phyloP scores from a whole-genome alignment of 2,329 filamentous ascomycete genomes.

The Phyllosticta paracitricarpa region DNA sequence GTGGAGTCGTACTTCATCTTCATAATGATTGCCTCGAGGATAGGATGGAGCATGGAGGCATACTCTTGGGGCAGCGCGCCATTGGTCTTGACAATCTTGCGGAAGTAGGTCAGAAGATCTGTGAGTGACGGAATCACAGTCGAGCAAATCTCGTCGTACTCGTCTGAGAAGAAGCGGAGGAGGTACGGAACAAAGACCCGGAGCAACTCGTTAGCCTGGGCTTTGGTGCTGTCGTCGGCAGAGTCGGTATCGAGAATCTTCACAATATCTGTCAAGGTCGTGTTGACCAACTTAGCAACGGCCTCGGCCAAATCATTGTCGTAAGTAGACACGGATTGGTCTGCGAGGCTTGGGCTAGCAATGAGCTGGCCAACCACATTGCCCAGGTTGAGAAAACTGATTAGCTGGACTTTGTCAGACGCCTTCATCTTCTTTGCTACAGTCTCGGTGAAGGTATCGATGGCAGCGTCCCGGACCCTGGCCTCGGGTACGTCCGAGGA shows the following conservation, averaged over 20 bases:
- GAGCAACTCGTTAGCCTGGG: conserved; percentile 70
- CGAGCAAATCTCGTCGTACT: conserved; percentile 96
- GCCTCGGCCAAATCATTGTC: conserved; percentile 93
- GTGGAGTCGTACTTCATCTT: conserved; percentile 99
- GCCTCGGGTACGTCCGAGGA: conserved; percentile 51
- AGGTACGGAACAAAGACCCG: conserved; percentile 78
- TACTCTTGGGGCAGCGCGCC: conserved; percentile 62
- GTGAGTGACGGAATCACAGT: conserved; percentile 89
- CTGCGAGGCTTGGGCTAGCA: conserved; percentile 67
- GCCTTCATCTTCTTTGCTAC: conserved; percentile 97
- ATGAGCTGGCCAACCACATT: conserved; percentile 81
- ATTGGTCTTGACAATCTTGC: conserved; percentile 59
- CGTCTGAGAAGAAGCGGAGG: conserved; percentile 90
- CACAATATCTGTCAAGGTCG: conserved; percentile 75
- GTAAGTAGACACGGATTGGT: conserved; percentile 74
- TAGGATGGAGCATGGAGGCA: conserved; percentile 71
- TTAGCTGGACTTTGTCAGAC: conserved; percentile 86
- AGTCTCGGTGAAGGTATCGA: conserved; percentile 92
- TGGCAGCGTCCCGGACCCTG: conserved; percentile 78
- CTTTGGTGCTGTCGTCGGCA: conserved; percentile 53
- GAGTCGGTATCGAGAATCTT: conserved; percentile 66
- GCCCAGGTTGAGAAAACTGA: conserved; percentile 77
- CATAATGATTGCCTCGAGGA: conserved; percentile 80
- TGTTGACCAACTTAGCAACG: conserved; percentile 92
- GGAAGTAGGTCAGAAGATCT: conserved; percentile 82